Conservation (phyloP, 768 basidiomycete genomes). For the Psilocybe subaeruginosa region DNA sequence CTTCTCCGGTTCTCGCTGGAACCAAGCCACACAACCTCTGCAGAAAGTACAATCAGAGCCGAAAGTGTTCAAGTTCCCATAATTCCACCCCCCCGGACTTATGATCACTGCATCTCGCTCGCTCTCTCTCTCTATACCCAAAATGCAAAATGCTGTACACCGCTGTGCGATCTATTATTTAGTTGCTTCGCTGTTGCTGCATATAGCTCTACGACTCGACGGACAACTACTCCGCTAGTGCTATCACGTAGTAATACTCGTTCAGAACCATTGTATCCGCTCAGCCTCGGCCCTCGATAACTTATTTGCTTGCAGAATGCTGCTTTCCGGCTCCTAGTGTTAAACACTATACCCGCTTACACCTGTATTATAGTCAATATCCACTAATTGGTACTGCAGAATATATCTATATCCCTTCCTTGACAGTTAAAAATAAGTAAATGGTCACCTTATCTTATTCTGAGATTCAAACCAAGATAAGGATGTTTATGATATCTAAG, state of each 20-base stretch:
- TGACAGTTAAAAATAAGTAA: too few species aligned
- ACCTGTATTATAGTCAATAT: background rate
- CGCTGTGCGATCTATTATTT: too few species aligned
- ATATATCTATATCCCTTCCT: too few species aligned
- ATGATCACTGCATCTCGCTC: background rate
- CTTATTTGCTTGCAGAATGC: background rate
- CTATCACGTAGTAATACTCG: too few species aligned
- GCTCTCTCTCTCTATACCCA: background rate
- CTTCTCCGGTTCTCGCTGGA: constrained; percentile 32
- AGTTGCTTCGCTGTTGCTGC: too few species aligned
- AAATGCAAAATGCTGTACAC: too few species aligned
- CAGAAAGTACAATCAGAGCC: background rate
- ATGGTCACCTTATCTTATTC: too few species aligned
- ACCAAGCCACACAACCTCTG: background rate
- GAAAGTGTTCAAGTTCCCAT: constrained; percentile 14
- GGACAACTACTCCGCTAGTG: too few species aligned
- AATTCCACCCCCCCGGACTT: background rate
- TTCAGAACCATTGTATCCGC: background rate
- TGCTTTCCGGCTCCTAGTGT: background rate
- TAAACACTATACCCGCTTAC: background rate
- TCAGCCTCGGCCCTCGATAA: background rate
- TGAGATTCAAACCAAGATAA: too few species aligned
- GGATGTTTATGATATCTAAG: too few species aligned
- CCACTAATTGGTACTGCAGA: background rate
- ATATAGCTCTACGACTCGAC: too few species aligned